Evolutionary conservation across 163 green algal species (phyloP).

Genomic region (Coccomyxa subellipsoidea): DNA sequence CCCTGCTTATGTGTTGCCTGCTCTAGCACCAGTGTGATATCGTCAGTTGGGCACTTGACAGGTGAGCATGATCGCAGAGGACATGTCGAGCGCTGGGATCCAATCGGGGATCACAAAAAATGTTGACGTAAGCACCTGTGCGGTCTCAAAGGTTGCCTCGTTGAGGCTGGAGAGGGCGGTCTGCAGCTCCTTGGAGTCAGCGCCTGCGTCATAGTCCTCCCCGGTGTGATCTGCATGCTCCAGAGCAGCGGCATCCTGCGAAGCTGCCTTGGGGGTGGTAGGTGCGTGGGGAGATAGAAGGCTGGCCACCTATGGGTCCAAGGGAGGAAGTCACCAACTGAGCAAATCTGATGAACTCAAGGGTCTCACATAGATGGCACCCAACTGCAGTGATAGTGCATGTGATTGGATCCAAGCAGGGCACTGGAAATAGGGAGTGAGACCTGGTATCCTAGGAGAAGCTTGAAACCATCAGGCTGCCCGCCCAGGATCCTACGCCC

Average conservation of each 20-base stretch:
- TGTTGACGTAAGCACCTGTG: too few relatives aligned
- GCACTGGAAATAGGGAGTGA: not conserved
- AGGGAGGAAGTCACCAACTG: too few relatives aligned
- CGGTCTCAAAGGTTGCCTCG: not conserved
- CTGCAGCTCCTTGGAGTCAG: not conserved
- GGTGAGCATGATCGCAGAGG: too few relatives aligned
- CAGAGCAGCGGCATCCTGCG: not conserved
- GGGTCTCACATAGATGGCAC: too few relatives aligned
- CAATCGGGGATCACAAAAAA: too few relatives aligned
- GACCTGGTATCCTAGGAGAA: constrained; percentile 18
- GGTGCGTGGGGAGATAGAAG: not conserved
- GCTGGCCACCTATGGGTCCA: constrained; percentile 1
- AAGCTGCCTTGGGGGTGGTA: not conserved
- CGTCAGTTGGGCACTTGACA: too few relatives aligned
- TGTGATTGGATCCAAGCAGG: not conserved
- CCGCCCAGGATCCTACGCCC: constrained; percentile 30
- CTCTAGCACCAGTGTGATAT: too few relatives aligned
- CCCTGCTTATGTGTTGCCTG: too few relatives aligned
- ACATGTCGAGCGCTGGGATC: too few relatives aligned
- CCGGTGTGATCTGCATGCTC: not conserved
- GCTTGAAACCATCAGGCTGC: constrained; percentile 39
- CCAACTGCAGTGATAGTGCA: not conserved
- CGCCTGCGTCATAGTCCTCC: not conserved
- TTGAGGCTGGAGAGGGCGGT: not conserved
- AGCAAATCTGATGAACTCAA: too few relatives aligned